A percentile compares a stretch with the other conserved stretches of the same genome.
Conservation (phyloP, 768 basidiomycete species). For the Hebeloma cylindrosporum region DNA sequence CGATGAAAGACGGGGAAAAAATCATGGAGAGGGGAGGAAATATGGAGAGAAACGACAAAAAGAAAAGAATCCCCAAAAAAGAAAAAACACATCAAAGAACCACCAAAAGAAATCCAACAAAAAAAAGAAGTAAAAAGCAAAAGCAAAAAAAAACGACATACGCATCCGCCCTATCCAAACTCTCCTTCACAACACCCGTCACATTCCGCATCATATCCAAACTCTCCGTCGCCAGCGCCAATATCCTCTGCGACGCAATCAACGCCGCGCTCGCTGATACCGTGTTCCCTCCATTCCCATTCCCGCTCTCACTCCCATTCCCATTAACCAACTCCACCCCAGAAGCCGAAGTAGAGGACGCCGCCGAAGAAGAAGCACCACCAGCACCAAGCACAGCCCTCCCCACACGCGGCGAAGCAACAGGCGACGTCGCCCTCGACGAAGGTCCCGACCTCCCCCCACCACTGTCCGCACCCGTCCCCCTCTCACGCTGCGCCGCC, state of each 20-base stretch:
- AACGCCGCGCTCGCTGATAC: constrained; percentile 56
- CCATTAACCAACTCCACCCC: neutral
- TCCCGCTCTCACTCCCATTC: neutral
- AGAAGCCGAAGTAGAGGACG: neutral
- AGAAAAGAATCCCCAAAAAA: no score
- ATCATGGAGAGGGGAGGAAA: no score
- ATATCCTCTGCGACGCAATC: constrained; percentile 75
- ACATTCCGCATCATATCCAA: constrained; percentile 91
- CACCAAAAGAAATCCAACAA: no score
- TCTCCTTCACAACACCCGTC: constrained; percentile 85
- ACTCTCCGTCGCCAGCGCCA: constrained; percentile 87
- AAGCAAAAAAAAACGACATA: constrained; percentile 37
- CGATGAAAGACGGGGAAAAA: no score
- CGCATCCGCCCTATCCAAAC: constrained; percentile 84
- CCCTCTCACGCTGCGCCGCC: constrained; percentile 40
- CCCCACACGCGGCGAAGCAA: neutral
- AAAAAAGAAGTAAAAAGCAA: constrained; percentile 11
- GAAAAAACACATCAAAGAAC: no score
- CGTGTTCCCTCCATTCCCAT: constrained; percentile 1
- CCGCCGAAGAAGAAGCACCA: neutral
- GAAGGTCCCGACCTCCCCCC: neutral
- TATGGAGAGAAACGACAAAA: no score
- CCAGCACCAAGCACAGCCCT: no score
- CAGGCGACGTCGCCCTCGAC: constrained; percentile 2
- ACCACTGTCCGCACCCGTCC: constrained; percentile 25